Evolutionary conservation across 2,329 filamentous ascomycete genomes (phyloP).

Genomic region (Dactylellina leptospora): DNA sequence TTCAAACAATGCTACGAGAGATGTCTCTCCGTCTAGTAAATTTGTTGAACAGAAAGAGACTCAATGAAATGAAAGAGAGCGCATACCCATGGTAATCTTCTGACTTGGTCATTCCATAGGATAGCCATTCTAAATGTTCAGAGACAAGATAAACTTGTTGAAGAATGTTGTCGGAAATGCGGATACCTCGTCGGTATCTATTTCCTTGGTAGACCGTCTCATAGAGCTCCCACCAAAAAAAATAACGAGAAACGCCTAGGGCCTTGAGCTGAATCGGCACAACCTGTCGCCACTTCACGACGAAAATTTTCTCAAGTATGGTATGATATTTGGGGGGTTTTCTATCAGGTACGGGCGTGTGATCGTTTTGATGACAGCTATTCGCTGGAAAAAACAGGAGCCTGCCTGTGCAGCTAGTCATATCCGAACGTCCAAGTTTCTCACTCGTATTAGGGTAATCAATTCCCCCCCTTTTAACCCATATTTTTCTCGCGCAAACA

Average conservation of each 20-base stretch:
- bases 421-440: not conserved
- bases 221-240: too few relatives aligned
- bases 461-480: conserved; percentile 38
- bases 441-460: conserved; percentile 21
- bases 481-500: conserved; percentile 3
- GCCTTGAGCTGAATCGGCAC: conserved; percentile 2
- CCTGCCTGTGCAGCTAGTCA: too few relatives aligned
- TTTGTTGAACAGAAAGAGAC: too few relatives aligned
- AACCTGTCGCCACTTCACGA: conserved; percentile 31
- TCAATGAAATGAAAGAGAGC: too few relatives aligned
- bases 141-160: not conserved
- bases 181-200: conserved; percentile 1
- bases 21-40: too few relatives aligned
- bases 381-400: conserved; percentile 21
- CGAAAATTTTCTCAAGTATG: not conserved
- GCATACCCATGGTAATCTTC: too few relatives aligned
- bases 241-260: too few relatives aligned
- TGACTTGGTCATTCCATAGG: too few relatives aligned
- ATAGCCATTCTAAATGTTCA: too few relatives aligned
- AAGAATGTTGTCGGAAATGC: conserved; percentile 16
- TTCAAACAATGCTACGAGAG: not conserved
- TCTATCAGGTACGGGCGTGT: conserved; percentile 21
- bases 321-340: not conserved
- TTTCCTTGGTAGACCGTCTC: too few relatives aligned
- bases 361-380: conserved; percentile 19